Evolutionary conservation across 2,329 filamentous ascomycete genomes (phyloP).

Genomic region (Fusarium citri): DNA sequence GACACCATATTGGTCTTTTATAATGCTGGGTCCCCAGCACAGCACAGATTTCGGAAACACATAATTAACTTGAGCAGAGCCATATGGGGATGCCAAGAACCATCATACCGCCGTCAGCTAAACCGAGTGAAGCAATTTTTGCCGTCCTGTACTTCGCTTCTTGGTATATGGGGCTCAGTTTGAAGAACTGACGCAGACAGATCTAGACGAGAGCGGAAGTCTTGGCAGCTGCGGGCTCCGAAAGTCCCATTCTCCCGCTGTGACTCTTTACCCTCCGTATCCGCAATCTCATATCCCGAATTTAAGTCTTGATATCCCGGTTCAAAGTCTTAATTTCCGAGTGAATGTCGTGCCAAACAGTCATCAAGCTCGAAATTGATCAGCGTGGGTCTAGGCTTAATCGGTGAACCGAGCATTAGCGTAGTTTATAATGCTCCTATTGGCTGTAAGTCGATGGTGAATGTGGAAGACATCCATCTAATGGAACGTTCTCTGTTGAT

Average conservation of each 20-base stretch:
- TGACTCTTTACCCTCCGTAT: background rate
- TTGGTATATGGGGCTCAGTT: background rate
- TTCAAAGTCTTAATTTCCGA: slow-evolving; percentile 10
- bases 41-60: background rate
- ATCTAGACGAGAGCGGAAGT: background rate
- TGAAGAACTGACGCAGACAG: background rate
- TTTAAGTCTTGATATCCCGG: background rate
- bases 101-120: slow-evolving; percentile 2
- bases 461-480: background rate
- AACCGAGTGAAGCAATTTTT: slow-evolving; percentile 14
- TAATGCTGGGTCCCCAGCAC: background rate
- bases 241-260: background rate
- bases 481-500: background rate
- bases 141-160: background rate
- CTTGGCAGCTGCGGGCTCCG: slow-evolving; percentile 8
- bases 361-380: slow-evolving; percentile 9
- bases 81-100: slow-evolving; percentile 15
- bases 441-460: background rate
- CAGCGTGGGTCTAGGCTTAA: background rate
- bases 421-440: background rate
- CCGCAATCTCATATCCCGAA: background rate
- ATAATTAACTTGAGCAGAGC: background rate
- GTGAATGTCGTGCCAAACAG: background rate
- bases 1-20: background rate
- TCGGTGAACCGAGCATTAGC: slow-evolving; percentile 19